Evolutionary conservation across 305 asterid species (phyloP).

Genomic region (Plantago coronopus): DNA sequence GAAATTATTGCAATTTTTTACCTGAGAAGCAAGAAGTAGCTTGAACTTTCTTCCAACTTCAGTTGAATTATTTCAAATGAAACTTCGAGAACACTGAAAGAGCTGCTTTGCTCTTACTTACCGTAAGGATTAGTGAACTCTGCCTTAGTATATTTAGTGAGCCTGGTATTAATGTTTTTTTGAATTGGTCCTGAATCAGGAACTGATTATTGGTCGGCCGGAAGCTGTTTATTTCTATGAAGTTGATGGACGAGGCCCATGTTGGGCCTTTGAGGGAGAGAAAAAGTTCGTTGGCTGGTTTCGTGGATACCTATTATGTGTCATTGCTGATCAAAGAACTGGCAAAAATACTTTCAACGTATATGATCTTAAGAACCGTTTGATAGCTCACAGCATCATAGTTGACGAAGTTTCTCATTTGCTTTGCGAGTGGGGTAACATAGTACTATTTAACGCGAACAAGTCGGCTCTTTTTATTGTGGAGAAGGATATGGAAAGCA

Average conservation of each 20-base stretch:
- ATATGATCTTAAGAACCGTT: slow-evolving; percentile 85
- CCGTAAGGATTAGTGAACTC: background rate
- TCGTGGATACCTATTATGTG: slow-evolving; percentile 91
- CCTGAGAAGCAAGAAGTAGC: no score
- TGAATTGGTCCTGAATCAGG: slow-evolving; percentile 43
- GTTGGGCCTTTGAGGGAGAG: slow-evolving; percentile 99
- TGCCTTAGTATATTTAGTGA: background rate
- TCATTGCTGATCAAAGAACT: slow-evolving; percentile 76
- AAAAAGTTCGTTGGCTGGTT: slow-evolving; percentile 90
- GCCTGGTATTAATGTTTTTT: slow-evolving; percentile 4
- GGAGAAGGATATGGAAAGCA: slow-evolving; percentile 99
- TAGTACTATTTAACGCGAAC: slow-evolving; percentile 75
- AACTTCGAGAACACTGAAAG: no score
- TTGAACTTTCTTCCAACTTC: no score
- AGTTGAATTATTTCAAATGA: no score
- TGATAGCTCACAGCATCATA: slow-evolving; percentile 79
- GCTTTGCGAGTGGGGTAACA: slow-evolving; percentile 97
- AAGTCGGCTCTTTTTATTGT: slow-evolving; percentile 72
- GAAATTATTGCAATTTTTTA: no score
- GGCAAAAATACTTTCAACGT: slow-evolving; percentile 67
- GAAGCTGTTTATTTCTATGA: slow-evolving; percentile 96
- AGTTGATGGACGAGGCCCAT: slow-evolving; percentile 98
- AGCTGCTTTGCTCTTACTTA: background rate
- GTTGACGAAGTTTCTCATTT: slow-evolving; percentile 81
- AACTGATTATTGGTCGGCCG: slow-evolving; percentile 86